These are phyloP conservation scores for Dictyostelium intermedium DNA, from an alignment of 78 protist genomes.

Conservation along the genomic window DNA sequence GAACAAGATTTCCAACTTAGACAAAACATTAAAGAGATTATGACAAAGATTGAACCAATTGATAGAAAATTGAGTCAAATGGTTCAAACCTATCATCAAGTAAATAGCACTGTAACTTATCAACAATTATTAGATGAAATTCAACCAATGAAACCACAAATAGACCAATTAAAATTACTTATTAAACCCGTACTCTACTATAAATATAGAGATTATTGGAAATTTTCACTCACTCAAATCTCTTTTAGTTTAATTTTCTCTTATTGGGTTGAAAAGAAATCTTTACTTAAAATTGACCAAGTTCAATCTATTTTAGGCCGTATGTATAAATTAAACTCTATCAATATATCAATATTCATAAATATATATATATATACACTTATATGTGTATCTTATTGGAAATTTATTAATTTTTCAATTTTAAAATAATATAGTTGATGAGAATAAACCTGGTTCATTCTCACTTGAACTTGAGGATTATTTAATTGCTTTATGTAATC, in stretches of 20 bases:
- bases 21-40: slow-evolving; percentile 31
- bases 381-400: too few relatives aligned
- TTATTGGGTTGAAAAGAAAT: slow-evolving; percentile 26
- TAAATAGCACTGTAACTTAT: neutral
- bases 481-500: slow-evolving; percentile 71
- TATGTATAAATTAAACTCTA: neutral
- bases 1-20: slow-evolving; percentile 53
- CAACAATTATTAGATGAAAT: neutral
- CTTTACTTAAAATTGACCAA: slow-evolving; percentile 33
- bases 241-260: slow-evolving; percentile 46
- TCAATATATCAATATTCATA: too few relatives aligned
- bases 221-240: slow-evolving; percentile 17
- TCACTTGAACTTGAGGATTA: slow-evolving; percentile 79
- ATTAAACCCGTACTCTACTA: slow-evolving; percentile 39
- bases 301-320: slow-evolving; percentile 18
- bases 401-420: too few relatives aligned
- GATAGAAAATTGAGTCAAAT: slow-evolving; percentile 9
- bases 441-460: slow-evolving; percentile 5
- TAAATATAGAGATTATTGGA: slow-evolving; percentile 72
- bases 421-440: neutral
- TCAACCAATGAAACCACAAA: neutral
- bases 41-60: slow-evolving; percentile 26
- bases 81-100: slow-evolving; percentile 37
- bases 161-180: slow-evolving; percentile 20
- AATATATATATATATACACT: too few relatives aligned